These are phyloP conservation scores for Aspergillus ochraceoroseus DNA, from an alignment of 2,329 filamentous ascomycete species.

Conservation along the genomic window DNA sequence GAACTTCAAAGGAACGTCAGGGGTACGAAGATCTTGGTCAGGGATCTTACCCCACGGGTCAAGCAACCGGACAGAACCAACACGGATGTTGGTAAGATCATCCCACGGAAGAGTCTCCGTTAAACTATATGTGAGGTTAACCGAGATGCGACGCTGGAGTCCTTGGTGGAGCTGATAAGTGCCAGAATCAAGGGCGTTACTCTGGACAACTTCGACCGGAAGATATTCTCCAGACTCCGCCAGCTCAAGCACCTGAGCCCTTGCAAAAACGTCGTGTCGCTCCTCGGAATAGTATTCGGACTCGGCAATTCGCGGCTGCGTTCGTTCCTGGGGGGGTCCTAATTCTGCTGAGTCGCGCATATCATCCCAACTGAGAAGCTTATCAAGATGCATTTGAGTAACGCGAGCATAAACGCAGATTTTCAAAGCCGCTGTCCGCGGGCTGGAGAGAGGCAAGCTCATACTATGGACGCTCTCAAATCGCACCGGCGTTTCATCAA, in stretches of 20 bases:
- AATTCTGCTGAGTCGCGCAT: slow-evolving; percentile 71
- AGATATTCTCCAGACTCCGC: slow-evolving; percentile 86
- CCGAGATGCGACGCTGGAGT: slow-evolving; percentile 77
- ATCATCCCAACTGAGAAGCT: slow-evolving; percentile 96
- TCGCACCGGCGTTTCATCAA: slow-evolving; percentile 84
- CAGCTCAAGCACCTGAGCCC: slow-evolving; percentile 84
- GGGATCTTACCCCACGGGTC: slow-evolving; percentile 81
- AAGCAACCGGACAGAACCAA: slow-evolving; percentile 75
- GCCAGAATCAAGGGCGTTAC: slow-evolving; percentile 74
- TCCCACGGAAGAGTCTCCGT: slow-evolving; percentile 86
- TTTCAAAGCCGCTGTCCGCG: slow-evolving; percentile 68
- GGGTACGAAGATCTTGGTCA: slow-evolving; percentile 66
- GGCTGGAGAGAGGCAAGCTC: slow-evolving; percentile 77
- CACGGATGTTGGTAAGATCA: slow-evolving; percentile 68
- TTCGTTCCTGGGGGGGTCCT: slow-evolving; percentile 55
- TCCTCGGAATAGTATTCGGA: slow-evolving; percentile 91
- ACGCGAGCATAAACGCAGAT: slow-evolving; percentile 90
- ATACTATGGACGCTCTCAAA: slow-evolving; percentile 99
- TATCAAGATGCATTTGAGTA: slow-evolving; percentile 90
- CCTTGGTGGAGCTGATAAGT: slow-evolving; percentile 95
- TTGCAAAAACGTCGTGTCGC: slow-evolving; percentile 84
- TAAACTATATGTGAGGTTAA: slow-evolving; percentile 87
- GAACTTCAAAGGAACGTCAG: slow-evolving; percentile 72
- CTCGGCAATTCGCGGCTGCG: slow-evolving; percentile 70
- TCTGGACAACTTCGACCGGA: slow-evolving; percentile 88